phyloP scores from a whole-genome alignment of 2,329 filamentous ascomycete genomes.

The Talaromyces marneffei region DNA sequence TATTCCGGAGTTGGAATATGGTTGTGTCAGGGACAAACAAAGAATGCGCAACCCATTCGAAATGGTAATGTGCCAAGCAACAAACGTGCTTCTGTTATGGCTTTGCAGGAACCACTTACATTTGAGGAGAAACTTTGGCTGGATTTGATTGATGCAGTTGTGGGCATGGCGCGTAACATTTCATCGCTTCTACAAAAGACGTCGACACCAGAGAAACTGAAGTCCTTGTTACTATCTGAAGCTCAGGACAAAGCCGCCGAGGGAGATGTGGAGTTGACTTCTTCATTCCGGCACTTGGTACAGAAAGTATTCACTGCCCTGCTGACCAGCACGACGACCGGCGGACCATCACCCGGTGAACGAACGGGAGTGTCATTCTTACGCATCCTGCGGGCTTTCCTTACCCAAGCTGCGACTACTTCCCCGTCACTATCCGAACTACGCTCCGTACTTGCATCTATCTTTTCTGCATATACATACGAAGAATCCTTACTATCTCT shows the following conservation, averaged over 20 bases:
- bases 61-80: slow-evolving; percentile 26
- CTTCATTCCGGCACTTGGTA: slow-evolving; percentile 68
- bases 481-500: slow-evolving; percentile 83
- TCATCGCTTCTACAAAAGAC: slow-evolving; percentile 47
- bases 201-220: slow-evolving; percentile 1
- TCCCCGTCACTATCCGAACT: slow-evolving; percentile 85
- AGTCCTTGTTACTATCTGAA: slow-evolving; percentile 1
- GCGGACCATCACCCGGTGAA: slow-evolving; percentile 26
- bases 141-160: slow-evolving; percentile 57
- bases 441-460: slow-evolving; percentile 74
- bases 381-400: slow-evolving; percentile 79
- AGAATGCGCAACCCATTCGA: slow-evolving; percentile 43
- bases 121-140: slow-evolving; percentile 62
- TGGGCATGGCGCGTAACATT: slow-evolving; percentile 58
- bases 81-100: slow-evolving; percentile 37
- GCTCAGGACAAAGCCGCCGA: slow-evolving; percentile 15
- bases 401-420: slow-evolving; percentile 70
- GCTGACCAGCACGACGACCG: slow-evolving; percentile 64
- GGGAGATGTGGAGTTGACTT: slow-evolving; percentile 47
- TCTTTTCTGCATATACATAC: slow-evolving; percentile 93
- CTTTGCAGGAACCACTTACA: slow-evolving; percentile 51
- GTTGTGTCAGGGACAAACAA: slow-evolving; percentile 84
- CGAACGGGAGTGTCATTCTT: slow-evolving; percentile 69
- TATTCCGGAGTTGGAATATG: slow-evolving; percentile 91
- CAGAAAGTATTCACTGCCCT: slow-evolving; percentile 88